These are phyloP conservation scores for Ascodesmis nigricans DNA, from an alignment of 495 filamentous ascomycete genomes.

Conservation along the genomic window DNA sequence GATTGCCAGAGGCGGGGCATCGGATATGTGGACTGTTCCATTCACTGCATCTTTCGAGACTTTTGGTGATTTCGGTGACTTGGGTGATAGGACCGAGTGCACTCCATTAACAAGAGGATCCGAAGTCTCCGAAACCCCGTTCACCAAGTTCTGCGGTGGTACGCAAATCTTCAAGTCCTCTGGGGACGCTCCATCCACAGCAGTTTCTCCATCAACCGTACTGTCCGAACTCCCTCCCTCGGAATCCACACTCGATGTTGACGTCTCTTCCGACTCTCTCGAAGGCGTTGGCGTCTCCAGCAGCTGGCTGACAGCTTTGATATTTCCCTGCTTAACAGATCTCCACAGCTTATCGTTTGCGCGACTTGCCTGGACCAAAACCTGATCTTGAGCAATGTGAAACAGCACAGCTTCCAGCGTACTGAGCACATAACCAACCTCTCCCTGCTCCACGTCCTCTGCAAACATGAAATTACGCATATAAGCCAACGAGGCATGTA, in stretches of 20 bases:
- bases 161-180: no score
- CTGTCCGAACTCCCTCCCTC: neutral
- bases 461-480: conserved; percentile 94
- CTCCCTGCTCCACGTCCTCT: conserved; percentile 89
- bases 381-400: conserved; percentile 64
- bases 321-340: conserved; percentile 49
- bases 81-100: neutral
- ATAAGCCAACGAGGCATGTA: conserved; percentile 70
- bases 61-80: neutral
- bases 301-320: conserved; percentile 53
- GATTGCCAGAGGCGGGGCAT: conserved; percentile 2
- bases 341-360: conserved; percentile 79
- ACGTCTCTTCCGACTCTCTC: neutral
- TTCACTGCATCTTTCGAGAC: neutral
- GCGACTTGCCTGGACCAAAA: conserved; percentile 58
- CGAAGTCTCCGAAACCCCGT: neutral
- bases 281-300: conserved; percentile 30
- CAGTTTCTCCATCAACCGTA: neutral
- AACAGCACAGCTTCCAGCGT: conserved; percentile 90
- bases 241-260: neutral
- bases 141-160: no score
- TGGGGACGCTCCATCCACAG: neutral
- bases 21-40: conserved; percentile 2
- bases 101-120: neutral
- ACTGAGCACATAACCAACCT: conserved; percentile 90